Base-by-base conservation (phyloP, 495 filamentous ascomycete species). In the Penicillium odoratum region DNA sequence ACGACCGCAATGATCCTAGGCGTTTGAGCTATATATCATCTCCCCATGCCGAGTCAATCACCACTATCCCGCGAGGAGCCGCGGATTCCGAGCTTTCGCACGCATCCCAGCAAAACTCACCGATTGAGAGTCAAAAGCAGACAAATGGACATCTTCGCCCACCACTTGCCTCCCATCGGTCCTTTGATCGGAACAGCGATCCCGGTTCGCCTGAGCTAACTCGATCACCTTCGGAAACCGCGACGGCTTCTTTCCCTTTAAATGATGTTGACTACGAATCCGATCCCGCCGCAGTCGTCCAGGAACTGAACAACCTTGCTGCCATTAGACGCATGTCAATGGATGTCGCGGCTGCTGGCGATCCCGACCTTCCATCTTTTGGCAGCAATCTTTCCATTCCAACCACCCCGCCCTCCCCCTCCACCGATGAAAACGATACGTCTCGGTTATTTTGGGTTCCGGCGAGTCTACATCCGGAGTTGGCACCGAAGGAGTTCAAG, bases 271-370 rank as follows among this genome's bases (percentile, higher is more conserved):
- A 97, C 77, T 92, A 92, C 69, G 88, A 92, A 71, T 91, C 89
- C 13, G 86, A 93, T 64, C 89, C 95, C 11, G 91, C 88, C 48
- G 93, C 93, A 57, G 91, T 99, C 16, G 92, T 91, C 31, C 92
- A 98, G 69, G 94, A 99, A 75, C 75, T 98, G 46, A 96, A 88
- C 72, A 99, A 98, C 68, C 74, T 99, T 51, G 93, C 97, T 65
- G 94, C 95, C 11, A 84, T 99, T 56, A 86, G 94, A 59, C 88
- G 94, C 55, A 93, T 99, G 90, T 98, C 94, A 15, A 98, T 99
- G 95, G 93, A 97, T 72, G 94, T 96, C 13, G 89, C 90, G 53
- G 89, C 88, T 42, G 84, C 88, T n/a, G 86, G 84, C 53, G 94
- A 99, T 69, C 94, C 94, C 5, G 94, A 99, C 71, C 79, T 99